A percentile compares a stretch with the other conserved stretches of the same genome.
These are phyloP conservation scores for Cyberlindnera suaveolens DNA, from an alignment of 805 yeast genomes.

Conservation along the genomic window DNA sequence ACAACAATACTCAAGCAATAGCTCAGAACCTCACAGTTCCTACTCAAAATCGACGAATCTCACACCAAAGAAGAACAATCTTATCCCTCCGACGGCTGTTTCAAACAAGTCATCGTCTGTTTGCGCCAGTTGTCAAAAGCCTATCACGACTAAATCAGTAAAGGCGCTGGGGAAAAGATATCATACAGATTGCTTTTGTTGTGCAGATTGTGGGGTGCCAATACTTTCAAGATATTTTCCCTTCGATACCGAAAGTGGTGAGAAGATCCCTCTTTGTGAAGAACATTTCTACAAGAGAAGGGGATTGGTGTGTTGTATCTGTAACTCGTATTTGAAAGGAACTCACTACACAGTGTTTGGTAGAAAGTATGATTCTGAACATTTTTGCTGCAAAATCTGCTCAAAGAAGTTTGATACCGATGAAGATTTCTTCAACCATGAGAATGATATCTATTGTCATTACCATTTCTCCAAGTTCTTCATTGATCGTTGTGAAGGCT, in stretches of 20 bases:
- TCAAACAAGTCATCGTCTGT: conserved; percentile 1
- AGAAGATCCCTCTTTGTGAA: conserved; percentile 74
- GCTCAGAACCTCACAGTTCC: neutral
- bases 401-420: conserved; percentile 81
- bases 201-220: conserved; percentile 75
- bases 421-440: conserved; percentile 88
- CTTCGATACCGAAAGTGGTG: conserved; percentile 41
- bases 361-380: conserved; percentile 88
- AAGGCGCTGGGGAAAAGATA: conserved; percentile 75
- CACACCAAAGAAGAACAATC: neutral
- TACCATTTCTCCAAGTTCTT: conserved; percentile 82
- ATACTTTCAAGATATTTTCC: conserved; percentile 91
- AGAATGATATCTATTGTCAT: conserved; percentile 79
- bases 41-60: neutral
- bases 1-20: neutral
- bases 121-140: conserved; percentile 44
- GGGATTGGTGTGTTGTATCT: conserved; percentile 78
- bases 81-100: conserved; percentile 9
- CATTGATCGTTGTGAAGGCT: conserved; percentile 91
- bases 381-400: conserved; percentile 88
- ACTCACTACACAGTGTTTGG: conserved; percentile 93
- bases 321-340: conserved; percentile 83
- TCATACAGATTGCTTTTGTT: conserved; percentile 84
- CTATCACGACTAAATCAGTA: conserved; percentile 70
- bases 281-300: conserved; percentile 84